A percentile compares a stretch with the other conserved stretches of the same genome.
These are phyloP conservation scores for Cercospora sp. DNA, from an alignment of 2,329 filamentous ascomycete genomes.

Conservation along the genomic window DNA sequence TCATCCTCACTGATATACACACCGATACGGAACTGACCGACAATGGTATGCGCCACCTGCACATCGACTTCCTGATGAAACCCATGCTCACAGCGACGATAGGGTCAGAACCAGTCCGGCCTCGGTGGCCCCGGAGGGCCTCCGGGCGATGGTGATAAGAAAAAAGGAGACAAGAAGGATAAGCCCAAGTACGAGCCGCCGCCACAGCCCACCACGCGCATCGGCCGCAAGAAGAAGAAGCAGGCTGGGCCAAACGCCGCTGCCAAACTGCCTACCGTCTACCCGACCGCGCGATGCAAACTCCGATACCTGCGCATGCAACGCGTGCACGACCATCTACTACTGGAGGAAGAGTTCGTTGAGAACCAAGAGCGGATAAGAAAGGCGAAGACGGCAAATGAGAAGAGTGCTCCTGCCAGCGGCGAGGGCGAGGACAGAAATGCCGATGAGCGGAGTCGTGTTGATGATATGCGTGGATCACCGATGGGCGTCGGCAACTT, in stretches of 20 bases:
- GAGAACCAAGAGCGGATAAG: conserved; percentile 97
- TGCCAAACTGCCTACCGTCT: conserved; percentile 90
- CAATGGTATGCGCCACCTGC: conserved; percentile 23
- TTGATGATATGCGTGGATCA: conserved; percentile 97
- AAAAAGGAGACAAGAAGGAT: conserved; percentile 89
- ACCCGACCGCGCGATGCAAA: conserved; percentile 96
- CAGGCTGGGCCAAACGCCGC: conserved; percentile 87
- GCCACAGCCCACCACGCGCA: conserved; percentile 91
- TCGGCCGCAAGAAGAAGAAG: conserved; percentile 99
- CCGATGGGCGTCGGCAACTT: conserved; percentile 98
- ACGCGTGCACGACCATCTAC: conserved; percentile 92
- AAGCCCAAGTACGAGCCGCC: conserved; percentile 99
- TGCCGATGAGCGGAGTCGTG: conserved; percentile 89
- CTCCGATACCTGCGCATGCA: conserved; percentile 96
- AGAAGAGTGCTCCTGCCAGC: conserved; percentile 57
- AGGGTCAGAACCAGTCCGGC: conserved; percentile 86
- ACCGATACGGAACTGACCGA: background rate
- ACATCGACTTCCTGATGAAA: conserved; percentile 4
- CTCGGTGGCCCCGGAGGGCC: conserved; percentile 66
- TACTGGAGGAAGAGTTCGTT: conserved; percentile 97
- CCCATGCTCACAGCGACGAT: conserved; percentile 23
- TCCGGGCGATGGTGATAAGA: conserved; percentile 69
- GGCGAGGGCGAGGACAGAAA: conserved; percentile 82
- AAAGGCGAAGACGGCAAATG: conserved; percentile 83
- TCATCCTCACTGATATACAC: background rate